A percentile compares a stretch with the other conserved stretches of the same genome.
These are phyloP conservation scores for Starmerella stigmatis DNA, from an alignment of 805 yeast genomes.

Conservation along the genomic window DNA sequence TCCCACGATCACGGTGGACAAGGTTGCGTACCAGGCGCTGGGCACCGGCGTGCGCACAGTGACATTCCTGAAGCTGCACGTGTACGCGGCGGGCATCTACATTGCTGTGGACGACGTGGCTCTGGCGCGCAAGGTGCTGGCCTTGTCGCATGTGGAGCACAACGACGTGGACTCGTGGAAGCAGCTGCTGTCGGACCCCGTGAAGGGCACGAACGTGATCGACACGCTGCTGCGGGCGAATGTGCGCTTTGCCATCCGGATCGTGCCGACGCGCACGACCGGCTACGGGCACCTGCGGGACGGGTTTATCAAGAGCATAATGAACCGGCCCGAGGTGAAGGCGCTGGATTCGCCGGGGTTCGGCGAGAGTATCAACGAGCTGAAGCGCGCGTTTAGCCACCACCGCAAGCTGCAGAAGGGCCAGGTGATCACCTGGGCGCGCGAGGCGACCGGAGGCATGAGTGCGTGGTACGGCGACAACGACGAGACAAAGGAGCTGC, in stretches of 20 bases:
- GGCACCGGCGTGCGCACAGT: slow-evolving; percentile 80
- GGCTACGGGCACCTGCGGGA: slow-evolving; percentile 84
- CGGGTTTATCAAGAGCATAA: slow-evolving; percentile 72
- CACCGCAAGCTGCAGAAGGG: slow-evolving; percentile 69
- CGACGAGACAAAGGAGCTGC: slow-evolving; percentile 20
- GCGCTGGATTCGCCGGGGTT: slow-evolving; percentile 36
- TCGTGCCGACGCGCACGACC: slow-evolving; percentile 81
- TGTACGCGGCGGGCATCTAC: slow-evolving; percentile 79
- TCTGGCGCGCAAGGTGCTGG: slow-evolving; percentile 23
- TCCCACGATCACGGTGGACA: slow-evolving; percentile 21
- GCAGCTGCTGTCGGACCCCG: slow-evolving; percentile 36
- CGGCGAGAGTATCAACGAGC: slow-evolving; percentile 56
- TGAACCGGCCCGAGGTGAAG: slow-evolving; percentile 55
- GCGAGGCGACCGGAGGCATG: slow-evolving; percentile 40
- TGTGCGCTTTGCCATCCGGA: slow-evolving; percentile 57
- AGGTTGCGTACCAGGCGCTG: slow-evolving; percentile 42
- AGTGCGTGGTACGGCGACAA: slow-evolving; percentile 33
- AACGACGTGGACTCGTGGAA: slow-evolving; percentile 8
- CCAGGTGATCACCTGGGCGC: slow-evolving; percentile 52
- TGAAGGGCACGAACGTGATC: slow-evolving; percentile 43
- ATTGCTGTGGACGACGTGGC: slow-evolving; percentile 47
- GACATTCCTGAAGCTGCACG: slow-evolving; percentile 70
- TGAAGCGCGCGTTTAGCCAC: slow-evolving; percentile 50
- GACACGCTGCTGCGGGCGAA: slow-evolving; percentile 48
- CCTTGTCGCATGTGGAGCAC: background rate